These are phyloP conservation scores for Tolypocladium ovalisporum DNA, from an alignment of 2,329 filamentous ascomycete genomes.

Conservation along the genomic window DNA sequence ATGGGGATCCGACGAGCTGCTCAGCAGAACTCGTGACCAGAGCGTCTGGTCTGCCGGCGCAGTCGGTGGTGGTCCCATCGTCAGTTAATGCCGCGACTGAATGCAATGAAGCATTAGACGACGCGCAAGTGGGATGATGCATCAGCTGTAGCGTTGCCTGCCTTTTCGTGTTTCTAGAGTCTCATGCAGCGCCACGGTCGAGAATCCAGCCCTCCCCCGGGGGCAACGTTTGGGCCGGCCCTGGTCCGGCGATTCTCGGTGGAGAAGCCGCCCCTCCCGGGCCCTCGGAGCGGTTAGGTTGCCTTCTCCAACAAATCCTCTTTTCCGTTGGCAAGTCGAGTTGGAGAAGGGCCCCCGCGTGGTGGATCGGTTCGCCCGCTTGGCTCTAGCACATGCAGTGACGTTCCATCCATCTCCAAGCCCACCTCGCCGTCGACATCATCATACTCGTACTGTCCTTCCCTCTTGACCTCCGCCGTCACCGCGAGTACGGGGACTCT, in stretches of 20 bases:
- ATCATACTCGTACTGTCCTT: too few relatives aligned
- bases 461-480: not conserved
- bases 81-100: not conserved
- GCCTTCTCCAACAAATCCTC: not conserved
- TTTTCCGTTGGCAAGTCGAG: not conserved
- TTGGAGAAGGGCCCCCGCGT: not conserved
- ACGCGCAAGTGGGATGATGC: not conserved
- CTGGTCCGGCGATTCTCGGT: slow-evolving; percentile 1
- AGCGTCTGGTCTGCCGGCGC: not conserved
- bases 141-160: not conserved
- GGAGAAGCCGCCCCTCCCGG: not conserved
- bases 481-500: too few relatives aligned
- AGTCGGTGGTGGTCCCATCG: not conserved
- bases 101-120: not conserved
- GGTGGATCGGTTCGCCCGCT: not conserved
- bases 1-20: not conserved
- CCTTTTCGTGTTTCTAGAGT: too few relatives aligned
- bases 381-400: slow-evolving; percentile 7
- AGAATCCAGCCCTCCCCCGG: not conserved
- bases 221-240: slow-evolving; percentile 2
- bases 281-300: not conserved
- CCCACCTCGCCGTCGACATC: not conserved
- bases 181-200: too few relatives aligned
- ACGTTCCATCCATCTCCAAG: slow-evolving; percentile 11
- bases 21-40: too few relatives aligned